Conservation (phyloP, 306 rosid genomes). For the Vachellia pachyceras region DNA sequence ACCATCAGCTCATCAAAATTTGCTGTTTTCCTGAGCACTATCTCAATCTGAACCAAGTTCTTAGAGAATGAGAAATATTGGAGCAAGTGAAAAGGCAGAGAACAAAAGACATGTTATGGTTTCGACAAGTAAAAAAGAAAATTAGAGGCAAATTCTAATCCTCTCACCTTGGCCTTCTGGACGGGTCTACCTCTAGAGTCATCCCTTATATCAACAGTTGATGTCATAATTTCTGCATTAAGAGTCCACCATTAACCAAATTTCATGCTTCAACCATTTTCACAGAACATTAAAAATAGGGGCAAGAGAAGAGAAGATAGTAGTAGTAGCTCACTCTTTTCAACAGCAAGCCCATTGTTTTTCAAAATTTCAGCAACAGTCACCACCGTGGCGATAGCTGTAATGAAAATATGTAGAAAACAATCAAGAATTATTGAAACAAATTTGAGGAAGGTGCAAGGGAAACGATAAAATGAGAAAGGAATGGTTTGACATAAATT, state of each 20-base stretch:
- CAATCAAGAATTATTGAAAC: not conserved
- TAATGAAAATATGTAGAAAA: constrained; percentile 5
- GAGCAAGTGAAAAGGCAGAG: constrained; percentile 24
- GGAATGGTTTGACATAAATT: not conserved
- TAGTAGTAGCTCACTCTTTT: constrained; percentile 62
- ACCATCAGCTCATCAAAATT: constrained; percentile 83
- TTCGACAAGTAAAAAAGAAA: not conserved
- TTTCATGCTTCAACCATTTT: not conserved
- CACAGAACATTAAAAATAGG: not conserved
- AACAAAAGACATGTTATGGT: not conserved
- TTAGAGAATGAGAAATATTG: constrained; percentile 19
- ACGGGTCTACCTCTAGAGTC: constrained; percentile 77
- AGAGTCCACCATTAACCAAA: constrained; percentile 27
- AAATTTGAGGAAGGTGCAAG: not conserved
- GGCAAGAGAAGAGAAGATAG: not conserved
- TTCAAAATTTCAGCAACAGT: constrained; percentile 85
- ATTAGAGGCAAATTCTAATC: not conserved
- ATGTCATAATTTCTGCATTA: constrained; percentile 65
- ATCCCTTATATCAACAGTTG: constrained; percentile 79
- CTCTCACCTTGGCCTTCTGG: constrained; percentile 82
- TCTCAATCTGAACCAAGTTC: constrained; percentile 65
- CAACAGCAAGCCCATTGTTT: constrained; percentile 76
- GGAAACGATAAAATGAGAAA: not conserved
- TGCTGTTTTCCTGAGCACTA: constrained; percentile 72
- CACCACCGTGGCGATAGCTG: constrained; percentile 86